Evolutionary conservation across 75 land plant genomes (phyloP), one percentile per base, ranked within the genome.

Genomic region (Larix kaempferi): DNA sequence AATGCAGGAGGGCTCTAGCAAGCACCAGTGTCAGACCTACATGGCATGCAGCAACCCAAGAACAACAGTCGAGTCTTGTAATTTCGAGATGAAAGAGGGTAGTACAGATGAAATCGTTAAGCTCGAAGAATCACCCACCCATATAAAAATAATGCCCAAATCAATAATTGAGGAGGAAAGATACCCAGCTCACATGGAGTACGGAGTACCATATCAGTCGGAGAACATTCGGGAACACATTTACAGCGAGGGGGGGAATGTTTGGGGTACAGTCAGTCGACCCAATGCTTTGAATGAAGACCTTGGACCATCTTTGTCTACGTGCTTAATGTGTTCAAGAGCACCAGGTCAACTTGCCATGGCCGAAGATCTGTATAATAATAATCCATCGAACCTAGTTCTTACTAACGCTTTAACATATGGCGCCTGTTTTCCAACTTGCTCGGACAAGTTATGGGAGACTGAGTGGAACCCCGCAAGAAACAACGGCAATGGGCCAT

Each of bases 381-480:
- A 25, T 35, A 49, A 49, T 49, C 73, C 25, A 41, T 22, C 73
- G 8, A 41, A 41, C 6, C 44, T 69, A 16, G 23, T 69, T 69
- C 49, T 21, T 8, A 23, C 54, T 11, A 49, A 49, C 12, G 12
- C 54, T 49, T 37, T 2, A 16, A 69, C 73, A 35, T 39, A 22
- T n/a, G 25, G 49, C 4, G 25, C 73, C n/a, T 69, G 54, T 49
- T 49, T 49, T 11, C 12, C 54, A 49, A 49, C 41, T 16, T 65
- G 39, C 69, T 69, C 49, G 23, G 49, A 69, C 54, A 69, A 41
- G 12, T n/a, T 69, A 19, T 69, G 73, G 73, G 73, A 69, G 33
- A 29, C 33, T 29, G 33, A 29, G 73, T 69, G 73, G 73, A 69
- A 69, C 14, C 72, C 72, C 19, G 44, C 39, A 10, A 69, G 73